Base-by-base conservation (phyloP, 352 stramenopile species). In the Phytophthora cactorum region DNA sequence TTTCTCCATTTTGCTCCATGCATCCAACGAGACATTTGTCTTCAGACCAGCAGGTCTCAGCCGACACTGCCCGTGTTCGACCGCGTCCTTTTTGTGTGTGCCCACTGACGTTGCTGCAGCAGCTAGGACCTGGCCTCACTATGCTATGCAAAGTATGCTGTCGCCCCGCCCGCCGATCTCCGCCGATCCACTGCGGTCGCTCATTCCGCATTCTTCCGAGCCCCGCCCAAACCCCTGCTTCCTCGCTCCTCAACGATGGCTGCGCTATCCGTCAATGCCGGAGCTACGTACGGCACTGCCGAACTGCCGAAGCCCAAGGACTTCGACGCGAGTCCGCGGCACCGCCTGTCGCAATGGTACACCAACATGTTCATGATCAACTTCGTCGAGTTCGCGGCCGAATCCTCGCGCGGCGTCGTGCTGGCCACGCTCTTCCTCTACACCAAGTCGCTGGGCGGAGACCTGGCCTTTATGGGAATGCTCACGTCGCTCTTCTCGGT, bases 391-490 rank as follows among this genome's bases (percentile, higher is more conserved):
- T 91, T 93, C 68, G 74, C 83, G 28, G 84, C 82, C 47, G 84
- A 93, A 56, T 90, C 81, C 2, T 91, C 84, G 27, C 79, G 84
- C 17, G 84, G 84, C 49, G 70, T 93, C 47, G 83, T 91, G 71
- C 71, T 93, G 67, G 75, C 84, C 44, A 91, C 84, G 53, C 79
- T 92, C 14, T 92, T 89, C 68, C 82, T 92, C 15, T 92, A 92
- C 70, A 89, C 69, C 68, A 88, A 88, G 67, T 92, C 84, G 28
- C 73, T 92, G 14, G 84, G 84, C 39, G 84, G 84, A 28, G 75
- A 88, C 22, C 66, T 92, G 11, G 82, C 81, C 62, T 89, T 88
- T 68, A 92, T 92, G 84, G 84, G 82, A 0, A 53, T 92, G 62
- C 76, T 92, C 47, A 92, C 84, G 49, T 92, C 84, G 45, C 74